A percentile compares a stretch with the other conserved stretches of the same genome.
phyloP scores from a whole-genome alignment of 179 eudicot species.

The Corrigiola litoralis region DNA sequence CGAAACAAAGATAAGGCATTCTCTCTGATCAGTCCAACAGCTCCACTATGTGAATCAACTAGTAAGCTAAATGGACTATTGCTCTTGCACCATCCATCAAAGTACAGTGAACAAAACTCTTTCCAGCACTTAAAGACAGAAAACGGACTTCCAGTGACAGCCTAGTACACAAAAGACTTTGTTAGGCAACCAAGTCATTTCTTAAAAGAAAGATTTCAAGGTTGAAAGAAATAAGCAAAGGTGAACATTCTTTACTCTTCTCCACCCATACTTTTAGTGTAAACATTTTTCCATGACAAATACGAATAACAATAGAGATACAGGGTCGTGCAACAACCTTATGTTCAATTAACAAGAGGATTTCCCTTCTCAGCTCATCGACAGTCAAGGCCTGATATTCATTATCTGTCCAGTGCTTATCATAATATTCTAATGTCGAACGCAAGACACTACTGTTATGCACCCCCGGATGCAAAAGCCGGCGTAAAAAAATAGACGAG shows the following conservation, averaged over 20 bases:
- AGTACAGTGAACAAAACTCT: slow-evolving; percentile 58
- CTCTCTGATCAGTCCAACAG: slow-evolving; percentile 75
- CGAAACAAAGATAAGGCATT: slow-evolving; percentile 75
- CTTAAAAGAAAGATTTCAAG: background rate
- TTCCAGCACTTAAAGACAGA: slow-evolving; percentile 79
- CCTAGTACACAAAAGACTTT: slow-evolving; percentile 42
- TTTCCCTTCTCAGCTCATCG: slow-evolving; percentile 68
- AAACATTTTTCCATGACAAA: background rate
- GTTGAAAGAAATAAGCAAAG: background rate
- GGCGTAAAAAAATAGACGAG: slow-evolving; percentile 75
- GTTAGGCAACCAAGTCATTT: slow-evolving; percentile 20
- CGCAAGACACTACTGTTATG: slow-evolving; percentile 55
- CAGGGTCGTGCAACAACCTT: slow-evolving; percentile 48
- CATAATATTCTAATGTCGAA: slow-evolving; percentile 60
- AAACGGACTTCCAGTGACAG: slow-evolving; percentile 49
- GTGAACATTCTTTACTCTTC: background rate
- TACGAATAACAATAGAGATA: background rate
- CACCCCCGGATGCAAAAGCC: slow-evolving; percentile 81
- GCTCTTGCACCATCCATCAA: slow-evolving; percentile 60
- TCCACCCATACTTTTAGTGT: background rate
- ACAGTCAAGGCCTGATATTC: slow-evolving; percentile 68
- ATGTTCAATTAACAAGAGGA: slow-evolving; percentile 68
- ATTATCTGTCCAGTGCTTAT: slow-evolving; percentile 70
- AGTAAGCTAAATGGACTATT: slow-evolving; percentile 66
- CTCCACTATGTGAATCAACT: slow-evolving; percentile 59